Evolutionary conservation across 1,284 basidiomycete genomes (phyloP).

Genomic region (Heterobasidion annosum): DNA sequence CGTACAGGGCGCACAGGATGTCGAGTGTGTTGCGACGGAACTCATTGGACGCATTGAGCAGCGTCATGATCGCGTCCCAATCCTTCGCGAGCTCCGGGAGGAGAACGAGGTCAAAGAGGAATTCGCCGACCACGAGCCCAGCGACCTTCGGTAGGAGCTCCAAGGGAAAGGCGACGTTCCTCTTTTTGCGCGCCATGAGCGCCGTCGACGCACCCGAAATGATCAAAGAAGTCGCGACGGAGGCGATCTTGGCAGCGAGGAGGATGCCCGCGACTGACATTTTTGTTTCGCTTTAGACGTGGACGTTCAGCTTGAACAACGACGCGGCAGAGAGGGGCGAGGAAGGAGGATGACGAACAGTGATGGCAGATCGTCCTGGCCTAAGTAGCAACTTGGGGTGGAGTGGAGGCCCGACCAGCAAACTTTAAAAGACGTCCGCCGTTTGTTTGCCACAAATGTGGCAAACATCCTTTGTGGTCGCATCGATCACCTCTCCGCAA

Average conservation of each 20-base stretch:
- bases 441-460: too few relatives aligned
- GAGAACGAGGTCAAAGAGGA: neutral
- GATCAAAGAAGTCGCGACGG: neutral
- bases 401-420: too few relatives aligned
- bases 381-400: too few relatives aligned
- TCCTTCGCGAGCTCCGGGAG: neutral
- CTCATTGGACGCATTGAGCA: neutral
- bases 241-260: neutral
- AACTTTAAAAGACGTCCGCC: too few relatives aligned
- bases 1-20: neutral
- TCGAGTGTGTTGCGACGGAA: neutral
- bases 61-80: neutral
- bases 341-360: too few relatives aligned
- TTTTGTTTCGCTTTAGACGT: neutral
- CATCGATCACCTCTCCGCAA: too few relatives aligned
- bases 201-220: neutral
- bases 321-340: too few relatives aligned
- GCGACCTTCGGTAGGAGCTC: neutral
- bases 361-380: too few relatives aligned
- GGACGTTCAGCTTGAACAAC: too few relatives aligned
- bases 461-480: too few relatives aligned
- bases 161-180: neutral
- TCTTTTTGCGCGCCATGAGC: neutral
- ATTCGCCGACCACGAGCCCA: neutral
- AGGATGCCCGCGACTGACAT: neutral